These are phyloP conservation scores for Pyricularia sp. DNA, from an alignment of 2,329 filamentous ascomycete species.

Conservation along the genomic window DNA sequence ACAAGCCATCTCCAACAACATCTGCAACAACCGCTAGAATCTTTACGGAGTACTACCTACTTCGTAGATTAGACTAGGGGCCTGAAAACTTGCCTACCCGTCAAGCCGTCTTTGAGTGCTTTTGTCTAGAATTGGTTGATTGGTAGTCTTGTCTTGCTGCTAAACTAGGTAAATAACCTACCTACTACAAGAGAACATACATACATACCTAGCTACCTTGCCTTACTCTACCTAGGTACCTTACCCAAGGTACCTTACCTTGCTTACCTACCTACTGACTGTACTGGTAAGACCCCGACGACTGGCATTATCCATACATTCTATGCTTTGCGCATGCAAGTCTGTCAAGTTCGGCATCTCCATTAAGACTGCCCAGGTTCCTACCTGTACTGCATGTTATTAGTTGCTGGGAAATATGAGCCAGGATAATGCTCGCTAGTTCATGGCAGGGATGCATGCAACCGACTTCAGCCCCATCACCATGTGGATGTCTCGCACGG, in stretches of 20 bases:
- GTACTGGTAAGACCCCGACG: not conserved
- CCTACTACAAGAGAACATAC: too few species aligned
- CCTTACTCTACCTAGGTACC: too few species aligned
- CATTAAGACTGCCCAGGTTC: not conserved
- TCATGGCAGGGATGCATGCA: not conserved
- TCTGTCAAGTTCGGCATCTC: not conserved
- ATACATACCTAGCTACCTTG: too few species aligned
- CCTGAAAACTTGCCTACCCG: not conserved
- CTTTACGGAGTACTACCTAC: not conserved
- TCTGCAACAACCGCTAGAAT: not conserved
- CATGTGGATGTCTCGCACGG: not conserved
- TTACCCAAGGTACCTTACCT: too few species aligned
- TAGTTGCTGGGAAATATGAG: not conserved
- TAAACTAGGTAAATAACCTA: too few species aligned
- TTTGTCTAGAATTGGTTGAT: too few species aligned
- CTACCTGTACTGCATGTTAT: not conserved
- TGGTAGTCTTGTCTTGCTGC: too few species aligned
- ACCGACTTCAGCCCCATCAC: not conserved
- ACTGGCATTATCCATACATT: not conserved
- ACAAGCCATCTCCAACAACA: not conserved
- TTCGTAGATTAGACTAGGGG: not conserved
- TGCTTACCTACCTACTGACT: too few species aligned
- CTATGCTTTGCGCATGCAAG: not conserved
- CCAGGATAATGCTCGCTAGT: not conserved
- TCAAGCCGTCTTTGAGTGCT: not conserved